Evolutionary conservation across 1,284 basidiomycete species (phyloP).

Genomic region (Moesziomyces parantarcticus): DNA sequence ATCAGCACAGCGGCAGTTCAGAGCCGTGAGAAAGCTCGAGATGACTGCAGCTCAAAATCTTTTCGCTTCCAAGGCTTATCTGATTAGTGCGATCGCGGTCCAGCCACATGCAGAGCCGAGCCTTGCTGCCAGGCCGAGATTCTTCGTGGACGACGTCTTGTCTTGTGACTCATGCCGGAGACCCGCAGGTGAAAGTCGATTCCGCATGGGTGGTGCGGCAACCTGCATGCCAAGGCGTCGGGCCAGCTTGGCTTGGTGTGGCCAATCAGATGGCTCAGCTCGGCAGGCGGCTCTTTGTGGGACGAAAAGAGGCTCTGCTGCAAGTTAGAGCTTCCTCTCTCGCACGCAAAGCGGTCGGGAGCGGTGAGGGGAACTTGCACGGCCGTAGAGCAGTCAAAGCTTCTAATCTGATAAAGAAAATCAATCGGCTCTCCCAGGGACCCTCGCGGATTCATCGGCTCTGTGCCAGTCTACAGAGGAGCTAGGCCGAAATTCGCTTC

Average conservation of each 20-base stretch:
- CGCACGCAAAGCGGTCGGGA: not conserved
- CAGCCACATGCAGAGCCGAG: not conserved
- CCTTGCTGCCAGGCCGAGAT: not conserved
- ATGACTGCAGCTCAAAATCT: not conserved
- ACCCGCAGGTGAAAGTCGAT: not conserved
- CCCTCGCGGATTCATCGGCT: not conserved
- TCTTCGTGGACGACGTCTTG: not conserved
- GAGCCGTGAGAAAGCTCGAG: not conserved
- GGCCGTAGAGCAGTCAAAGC: too few species aligned
- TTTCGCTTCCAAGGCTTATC: conserved; percentile 5
- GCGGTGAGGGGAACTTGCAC: too few species aligned
- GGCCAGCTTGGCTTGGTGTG: not conserved
- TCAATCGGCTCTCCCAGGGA: not conserved
- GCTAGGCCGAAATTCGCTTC: not conserved
- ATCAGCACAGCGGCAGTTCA: not conserved
- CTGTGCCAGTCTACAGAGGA: not conserved
- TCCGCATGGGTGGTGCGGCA: not conserved
- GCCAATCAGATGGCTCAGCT: not conserved
- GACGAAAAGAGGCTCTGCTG: too few species aligned
- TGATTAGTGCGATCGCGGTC: conserved; percentile 18
- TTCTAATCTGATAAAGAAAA: not conserved
- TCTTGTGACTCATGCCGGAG: not conserved
- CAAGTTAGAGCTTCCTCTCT: not conserved
- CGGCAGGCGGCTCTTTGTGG: not conserved
- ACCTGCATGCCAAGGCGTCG: not conserved